Base-by-base conservation (phyloP, 345 rosid species). In the Rhodamnia argentea region DNA sequence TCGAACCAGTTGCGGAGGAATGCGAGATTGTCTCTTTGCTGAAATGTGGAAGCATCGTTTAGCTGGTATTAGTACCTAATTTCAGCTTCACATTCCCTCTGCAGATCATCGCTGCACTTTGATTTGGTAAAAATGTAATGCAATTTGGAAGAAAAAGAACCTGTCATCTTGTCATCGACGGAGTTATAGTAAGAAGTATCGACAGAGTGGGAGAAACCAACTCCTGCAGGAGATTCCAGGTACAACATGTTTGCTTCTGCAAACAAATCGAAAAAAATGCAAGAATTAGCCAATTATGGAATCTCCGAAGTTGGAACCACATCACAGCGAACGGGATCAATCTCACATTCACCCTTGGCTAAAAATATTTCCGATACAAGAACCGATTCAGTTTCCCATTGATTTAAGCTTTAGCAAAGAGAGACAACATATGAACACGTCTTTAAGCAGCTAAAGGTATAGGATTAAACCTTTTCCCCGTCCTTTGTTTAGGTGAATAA, bases 131-230 rank as follows among this genome's bases (percentile, higher is more conserved):
- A 27, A 27, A 59, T 27, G 13, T 27, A 6, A 27, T 0, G 2
- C 40, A 62, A 27, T 64, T 8, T 64, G 44, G 44, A 32, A 8
- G 22, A n/a, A 52, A 52, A 64, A 53, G 59, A 51, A 90, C 93
- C 93, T 84, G 92, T 75, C 62, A 88, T 86, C 50, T 81, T 83
- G 83, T 91, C 93, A 9, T 87, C 64, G 10, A 90, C 83, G 3
- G 3, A 47, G 27, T 52, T 6, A 82, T 90, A 89, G 53, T 86
- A 90, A 42, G 93, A 87, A 26, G 78, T 81, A 74, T 90, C 57
- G 27, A 86, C 70, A 9, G 93, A 90, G 86, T 92, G 92, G 15
- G 96, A 94, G 91, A 94, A 94, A 70, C 94, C 96, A n/a, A 91
- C 91, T 24, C 91, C 89, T 22, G 89, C 92, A 0, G 94, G 96